Base-by-base conservation (phyloP, 306 rosid species). In the Rubus idaeus region DNA sequence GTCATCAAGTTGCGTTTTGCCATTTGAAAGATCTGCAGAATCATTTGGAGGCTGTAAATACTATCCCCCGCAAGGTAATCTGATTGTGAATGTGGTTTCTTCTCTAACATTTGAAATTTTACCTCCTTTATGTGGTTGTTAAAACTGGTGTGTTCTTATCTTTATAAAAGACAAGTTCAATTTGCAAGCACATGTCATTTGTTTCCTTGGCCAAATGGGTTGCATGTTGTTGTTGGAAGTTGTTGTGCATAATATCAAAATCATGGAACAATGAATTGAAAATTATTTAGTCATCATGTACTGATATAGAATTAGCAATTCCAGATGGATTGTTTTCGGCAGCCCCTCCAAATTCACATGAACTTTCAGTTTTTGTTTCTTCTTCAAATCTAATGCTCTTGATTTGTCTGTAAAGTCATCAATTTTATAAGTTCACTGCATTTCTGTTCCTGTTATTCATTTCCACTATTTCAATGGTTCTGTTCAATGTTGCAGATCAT, bases 31-130 rank as follows among this genome's bases (percentile, higher is more conserved):
- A 89, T 76, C 83, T 95, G 81, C 86, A 84, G 83, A 92, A 76
- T 84, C 97, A 95, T 90, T 84, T 95, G 91, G 93, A 90, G 81
- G 96, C 93, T 74, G 84, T 92, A 63, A 91, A 84, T 76, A 92
- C 82, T 79, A 85, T 86, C 83, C 87, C 96, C 46, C 97, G 97
- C 86, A 95, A 92, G 98, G 98, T 95, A 76, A 75, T 74, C 41
- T 82, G 58, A 80, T 73, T 63, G 42, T 83, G 65, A 83, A 65
- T 75, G 47, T 20, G 20, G 26, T 70, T 62, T 69, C 77, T 46
- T 78, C 67, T 52, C 81, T 58, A 64, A 74, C 49, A 65, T 77
- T 65, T 79, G 61, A 71, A 78, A 37, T 55, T 20, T 7, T 76
- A 77, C 52, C 76, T 86, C 68, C 69, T 42, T 83, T 80, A 62